Evolutionary conservation across 257 asterid genomes (phyloP), one percentile per base, ranked within the genome.

Genomic region (Henckelia pumila): DNA sequence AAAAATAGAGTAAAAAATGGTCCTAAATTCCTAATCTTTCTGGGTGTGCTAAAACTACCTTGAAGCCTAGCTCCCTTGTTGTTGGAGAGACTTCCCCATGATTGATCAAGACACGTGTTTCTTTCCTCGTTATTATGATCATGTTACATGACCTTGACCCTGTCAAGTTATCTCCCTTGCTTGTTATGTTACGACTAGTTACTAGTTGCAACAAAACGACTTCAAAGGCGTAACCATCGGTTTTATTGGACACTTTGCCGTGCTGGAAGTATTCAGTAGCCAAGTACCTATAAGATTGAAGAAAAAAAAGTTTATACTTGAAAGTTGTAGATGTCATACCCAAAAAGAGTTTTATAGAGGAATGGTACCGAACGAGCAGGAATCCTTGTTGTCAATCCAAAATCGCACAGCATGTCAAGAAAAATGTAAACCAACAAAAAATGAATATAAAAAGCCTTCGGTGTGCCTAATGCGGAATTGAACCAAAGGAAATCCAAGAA

Each of bases 201-300:
- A 91, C 50, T 59, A 91, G 82, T 75, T 91, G 96, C 91, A 91
- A 81, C 33, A 91, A 89, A 77, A 88, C 95, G 4, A 91, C 81
- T 49, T 96, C 97, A 61, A 91, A 88, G 55, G 97, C 97, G 66
- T 91, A 91, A 55, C 85, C 84, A 64, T 91, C 98, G 1, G 98
- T 89, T 87, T 79, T 91, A 80, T 91, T 96, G 4, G 95, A 91
- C 50, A 89, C 88, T 79, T 91, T 91, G 8, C 98, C 98, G 0
- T 91, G 96, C 85, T 91, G 98, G 75, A 91, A 91, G 78, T 91
- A 91, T 66, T 91, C 98, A 6, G 96, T 96, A 70, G 98, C 96
- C 70, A 91, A 82, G 76, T 91, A 91, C 75, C 97, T 88, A 56
- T 70, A 28, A 35, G 20, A 61, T 24, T 66, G 63, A 64, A 55